Conservation (phyloP, 1,139 yeast genomes). For the Yamadazyma friedrichii region DNA sequence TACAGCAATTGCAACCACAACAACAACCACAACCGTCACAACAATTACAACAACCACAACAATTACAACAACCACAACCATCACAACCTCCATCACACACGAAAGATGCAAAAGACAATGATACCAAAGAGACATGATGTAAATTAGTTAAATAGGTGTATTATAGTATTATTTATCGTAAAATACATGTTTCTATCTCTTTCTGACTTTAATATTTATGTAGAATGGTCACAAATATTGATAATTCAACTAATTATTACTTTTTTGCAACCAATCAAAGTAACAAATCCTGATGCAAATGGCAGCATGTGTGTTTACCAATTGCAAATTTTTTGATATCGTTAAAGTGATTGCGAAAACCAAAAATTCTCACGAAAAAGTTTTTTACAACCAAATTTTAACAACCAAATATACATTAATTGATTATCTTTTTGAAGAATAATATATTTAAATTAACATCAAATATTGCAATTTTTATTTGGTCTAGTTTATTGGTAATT, state of each 20-base stretch:
- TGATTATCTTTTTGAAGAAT: neutral
- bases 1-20: neutral
- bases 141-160: too few relatives aligned
- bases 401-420: neutral
- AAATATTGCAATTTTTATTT: too few relatives aligned
- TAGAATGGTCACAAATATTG: too few relatives aligned
- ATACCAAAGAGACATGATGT: neutral
- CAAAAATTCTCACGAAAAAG: constrained; percentile 5
- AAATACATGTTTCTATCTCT: too few relatives aligned
- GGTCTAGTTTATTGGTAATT: too few relatives aligned
- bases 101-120: too few relatives aligned
- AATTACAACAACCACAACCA: neutral
- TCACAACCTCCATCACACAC: neutral
- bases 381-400: constrained; percentile 6
- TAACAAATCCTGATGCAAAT: neutral
- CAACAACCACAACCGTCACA: neutral
- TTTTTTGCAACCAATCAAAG: neutral
- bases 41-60: constrained; percentile 1
- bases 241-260: too few relatives aligned
- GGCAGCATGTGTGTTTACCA: constrained; percentile 1
- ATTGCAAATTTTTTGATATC: constrained; percentile 2
- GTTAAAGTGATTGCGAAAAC: constrained; percentile 5
- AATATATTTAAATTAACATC: neutral
- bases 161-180: too few relatives aligned
- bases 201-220: too few relatives aligned